Evolutionary conservation across 78 protist species (phyloP).

Genomic region (Planoprotostelium fungivorum): DNA sequence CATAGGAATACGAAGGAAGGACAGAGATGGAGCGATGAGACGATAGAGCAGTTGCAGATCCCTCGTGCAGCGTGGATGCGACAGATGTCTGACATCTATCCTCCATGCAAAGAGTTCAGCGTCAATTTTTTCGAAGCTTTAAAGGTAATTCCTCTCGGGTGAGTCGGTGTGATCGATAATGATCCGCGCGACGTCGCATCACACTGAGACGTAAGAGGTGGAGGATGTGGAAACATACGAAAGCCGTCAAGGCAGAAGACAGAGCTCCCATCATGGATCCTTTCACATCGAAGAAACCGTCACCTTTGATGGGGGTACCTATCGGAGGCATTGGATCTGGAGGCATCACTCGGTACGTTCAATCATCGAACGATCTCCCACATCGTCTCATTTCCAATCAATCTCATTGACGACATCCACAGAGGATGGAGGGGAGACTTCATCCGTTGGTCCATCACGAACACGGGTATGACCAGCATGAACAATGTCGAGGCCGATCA

Average conservation of each 20-base stretch:
- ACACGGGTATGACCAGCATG: constrained; percentile 12
- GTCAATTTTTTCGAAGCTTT: neutral
- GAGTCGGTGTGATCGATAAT: neutral
- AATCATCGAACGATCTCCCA: neutral
- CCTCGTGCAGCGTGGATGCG: neutral
- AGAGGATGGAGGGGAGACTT: constrained; percentile 64
- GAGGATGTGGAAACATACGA: constrained; percentile 64
- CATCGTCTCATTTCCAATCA: too few relatives aligned
- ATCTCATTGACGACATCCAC: neutral
- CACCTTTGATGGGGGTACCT: constrained; percentile 64
- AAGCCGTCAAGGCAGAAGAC: constrained; percentile 14
- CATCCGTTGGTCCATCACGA: constrained; percentile 28
- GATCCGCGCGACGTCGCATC: constrained; percentile 19
- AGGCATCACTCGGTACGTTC: constrained; percentile 18
- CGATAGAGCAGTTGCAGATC: too few relatives aligned
- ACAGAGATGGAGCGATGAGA: too few relatives aligned
- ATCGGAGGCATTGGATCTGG: constrained; percentile 69
- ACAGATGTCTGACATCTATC: neutral
- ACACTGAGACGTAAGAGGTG: constrained; percentile 36
- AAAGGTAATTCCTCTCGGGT: neutral
- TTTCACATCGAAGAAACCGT: constrained; percentile 36
- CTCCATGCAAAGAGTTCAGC: neutral
- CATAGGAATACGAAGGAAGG: too few relatives aligned
- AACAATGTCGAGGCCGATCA: constrained; percentile 44
- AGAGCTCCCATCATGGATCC: constrained; percentile 59